phyloP scores from a whole-genome alignment of 2,329 filamentous ascomycete species.

The Graphiopsis chlorocephala region DNA sequence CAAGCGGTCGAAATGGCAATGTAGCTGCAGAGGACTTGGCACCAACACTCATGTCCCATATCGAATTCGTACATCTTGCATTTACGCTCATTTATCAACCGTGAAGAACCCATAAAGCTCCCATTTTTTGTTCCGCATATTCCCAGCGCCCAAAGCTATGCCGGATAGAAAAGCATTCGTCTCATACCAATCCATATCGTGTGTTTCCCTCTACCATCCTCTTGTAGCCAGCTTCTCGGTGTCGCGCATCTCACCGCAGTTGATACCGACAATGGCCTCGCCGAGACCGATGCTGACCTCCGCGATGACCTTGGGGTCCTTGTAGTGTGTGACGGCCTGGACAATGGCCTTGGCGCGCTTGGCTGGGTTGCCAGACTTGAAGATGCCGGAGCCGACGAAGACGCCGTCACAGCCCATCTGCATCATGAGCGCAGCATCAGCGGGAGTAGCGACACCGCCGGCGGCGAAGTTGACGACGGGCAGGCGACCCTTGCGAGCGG shows the following conservation, averaged over 20 bases:
- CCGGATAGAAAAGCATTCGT: neutral
- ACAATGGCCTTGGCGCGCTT: constrained; percentile 94
- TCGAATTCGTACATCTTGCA: neutral
- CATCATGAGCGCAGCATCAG: constrained; percentile 98
- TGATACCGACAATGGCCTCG: constrained; percentile 98
- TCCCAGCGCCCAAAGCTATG: constrained; percentile 14
- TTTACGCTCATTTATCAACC: constrained; percentile 3
- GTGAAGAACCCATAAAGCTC: neutral
- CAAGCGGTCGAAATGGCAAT: no score
- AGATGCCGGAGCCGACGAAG: constrained; percentile 95
- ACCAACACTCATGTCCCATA: neutral
- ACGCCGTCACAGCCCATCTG: constrained; percentile 97
- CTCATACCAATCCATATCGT: neutral
- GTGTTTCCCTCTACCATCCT: constrained; percentile 65
- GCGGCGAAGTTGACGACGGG: constrained; percentile 98
- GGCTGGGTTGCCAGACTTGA: constrained; percentile 89
- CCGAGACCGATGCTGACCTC: constrained; percentile 85
- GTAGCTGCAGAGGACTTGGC: no score
- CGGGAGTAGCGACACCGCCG: constrained; percentile 98
- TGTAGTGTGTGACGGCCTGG: constrained; percentile 86
- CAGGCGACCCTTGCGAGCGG: constrained; percentile 79
- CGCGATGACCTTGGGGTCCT: constrained; percentile 78
- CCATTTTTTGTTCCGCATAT: constrained; percentile 1
- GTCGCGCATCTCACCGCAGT: constrained; percentile 72
- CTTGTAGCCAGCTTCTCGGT: constrained; percentile 79